A percentile compares a stretch with the other conserved stretches of the same genome.
Evolutionary conservation across 805 yeast genomes (phyloP).

Genomic region (Yamadazyma kitorensis): DNA sequence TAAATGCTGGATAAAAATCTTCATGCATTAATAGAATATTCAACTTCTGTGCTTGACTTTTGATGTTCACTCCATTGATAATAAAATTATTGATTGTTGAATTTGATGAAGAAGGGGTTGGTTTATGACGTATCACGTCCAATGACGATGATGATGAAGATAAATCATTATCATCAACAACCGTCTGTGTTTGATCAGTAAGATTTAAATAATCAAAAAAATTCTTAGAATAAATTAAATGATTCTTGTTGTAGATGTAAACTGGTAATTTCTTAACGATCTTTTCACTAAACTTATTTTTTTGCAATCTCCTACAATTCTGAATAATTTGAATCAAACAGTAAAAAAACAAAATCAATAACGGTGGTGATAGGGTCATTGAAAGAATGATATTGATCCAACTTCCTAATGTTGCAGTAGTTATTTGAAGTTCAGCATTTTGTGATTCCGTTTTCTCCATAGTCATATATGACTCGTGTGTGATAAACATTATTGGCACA

Average conservation of each 20-base stretch:
- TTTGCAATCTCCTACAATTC: slow-evolving; percentile 22
- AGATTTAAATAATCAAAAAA: slow-evolving; percentile 29
- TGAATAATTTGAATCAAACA: slow-evolving; percentile 28
- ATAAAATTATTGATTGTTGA: slow-evolving; percentile 25
- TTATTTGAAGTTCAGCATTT: slow-evolving; percentile 16
- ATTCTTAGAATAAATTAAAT: slow-evolving; percentile 25
- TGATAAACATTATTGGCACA: slow-evolving; percentile 53
- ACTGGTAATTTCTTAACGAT: slow-evolving; percentile 36
- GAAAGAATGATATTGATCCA: slow-evolving; percentile 40
- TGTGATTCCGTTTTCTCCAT: slow-evolving; percentile 11
- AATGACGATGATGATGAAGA: slow-evolving; percentile 2
- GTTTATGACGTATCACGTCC: slow-evolving; percentile 2
- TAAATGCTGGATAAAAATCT: slow-evolving; percentile 43
- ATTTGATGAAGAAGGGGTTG: slow-evolving; percentile 7
- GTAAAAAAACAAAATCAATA: slow-evolving; percentile 35
- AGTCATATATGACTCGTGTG: slow-evolving; percentile 39
- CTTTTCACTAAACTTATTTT: slow-evolving; percentile 25
- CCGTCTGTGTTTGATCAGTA: slow-evolving; percentile 26
- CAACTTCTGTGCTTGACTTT: slow-evolving; percentile 15
- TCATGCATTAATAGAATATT: slow-evolving; percentile 25
- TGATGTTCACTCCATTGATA: slow-evolving; percentile 41
- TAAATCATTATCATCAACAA: slow-evolving; percentile 8
- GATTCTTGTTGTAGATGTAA: slow-evolving; percentile 35
- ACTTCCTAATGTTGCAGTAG: slow-evolving; percentile 35
- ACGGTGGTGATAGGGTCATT: slow-evolving; percentile 42